Evolutionary conservation across 1,284 basidiomycete species (phyloP), one percentile per base, ranked within the genome.

Genomic region (Apiotrichum domesticum): DNA sequence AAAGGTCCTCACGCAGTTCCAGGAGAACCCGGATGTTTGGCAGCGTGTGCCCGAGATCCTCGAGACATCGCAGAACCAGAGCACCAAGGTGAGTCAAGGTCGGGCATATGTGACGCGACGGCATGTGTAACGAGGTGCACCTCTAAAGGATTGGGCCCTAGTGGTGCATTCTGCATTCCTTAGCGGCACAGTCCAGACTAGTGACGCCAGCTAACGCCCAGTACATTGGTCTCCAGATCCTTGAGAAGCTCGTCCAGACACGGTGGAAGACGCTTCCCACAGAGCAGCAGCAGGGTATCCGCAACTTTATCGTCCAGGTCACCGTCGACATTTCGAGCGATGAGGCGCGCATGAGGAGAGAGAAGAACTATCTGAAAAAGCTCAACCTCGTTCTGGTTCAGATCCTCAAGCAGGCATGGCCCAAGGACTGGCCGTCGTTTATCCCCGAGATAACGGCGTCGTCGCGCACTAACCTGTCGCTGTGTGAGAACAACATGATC

Each of bases 401-500:
- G 90, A 97, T 99, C 62, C 81, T 99, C 66, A 99, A 98, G 79
- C 96, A 98, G 80, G 96, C 98, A 74, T 99, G 96, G 96, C 96
- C 95, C 21, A 92, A 98, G 75, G 94, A 97, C 71, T 99, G 96
- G 96, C 94, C 95, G 33, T 88, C 85, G 11, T 98, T 98, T 80
- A 98, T 98, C 71, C 87, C 92, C 7, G 96, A 98, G 63, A 90
- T 98, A 56, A 93, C 98, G 59, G 87, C 94, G 63, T 97, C 95
- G 7, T 98, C 94, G 54, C 94, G 95, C 77, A 91, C 91, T 44
- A 98, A 94, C 72, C 84, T 98, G 41, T 88, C 91, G 2, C 84
- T 98, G 35, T 98, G 96, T 82, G 96, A 98, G 78, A 98, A 99
- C 83, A 98, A 99, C 80, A 99, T 99, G 96, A 85, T 93, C 74